Evolutionary conservation across 495 filamentous ascomycete genomes (phyloP).

Genomic region (Xylaria scruposa): DNA sequence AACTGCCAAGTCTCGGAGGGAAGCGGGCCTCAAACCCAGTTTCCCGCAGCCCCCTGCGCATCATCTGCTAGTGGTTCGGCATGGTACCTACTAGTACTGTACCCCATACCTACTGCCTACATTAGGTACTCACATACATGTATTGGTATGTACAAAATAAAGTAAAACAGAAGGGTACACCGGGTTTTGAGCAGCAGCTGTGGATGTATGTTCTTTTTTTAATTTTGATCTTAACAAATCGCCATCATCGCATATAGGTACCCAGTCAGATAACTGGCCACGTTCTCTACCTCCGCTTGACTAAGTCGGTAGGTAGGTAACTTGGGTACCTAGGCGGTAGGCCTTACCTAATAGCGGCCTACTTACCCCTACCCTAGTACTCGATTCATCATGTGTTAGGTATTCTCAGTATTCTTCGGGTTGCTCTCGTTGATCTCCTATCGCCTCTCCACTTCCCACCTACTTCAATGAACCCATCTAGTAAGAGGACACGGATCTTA

Average conservation of each 20-base stretch:
- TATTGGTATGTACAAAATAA: not conserved
- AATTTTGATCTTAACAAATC: not conserved
- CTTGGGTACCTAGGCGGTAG: not conserved
- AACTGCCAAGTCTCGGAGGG: conserved; percentile 4
- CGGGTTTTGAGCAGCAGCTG: not conserved
- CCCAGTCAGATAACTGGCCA: not conserved
- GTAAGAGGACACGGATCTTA: not conserved
- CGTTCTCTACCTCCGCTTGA: not conserved
- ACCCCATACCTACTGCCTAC: not conserved
- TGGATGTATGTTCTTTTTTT: not conserved
- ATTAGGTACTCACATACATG: not conserved
- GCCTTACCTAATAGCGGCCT: conserved; percentile 1
- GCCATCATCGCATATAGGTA: not conserved
- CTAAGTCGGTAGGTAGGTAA: not conserved
- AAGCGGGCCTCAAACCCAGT: conserved; percentile 3
- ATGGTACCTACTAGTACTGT: not conserved
- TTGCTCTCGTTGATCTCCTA: not conserved
- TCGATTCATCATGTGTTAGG: not conserved
- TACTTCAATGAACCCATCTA: not conserved
- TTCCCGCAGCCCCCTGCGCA: not conserved
- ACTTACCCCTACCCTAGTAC: not conserved
- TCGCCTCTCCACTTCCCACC: not conserved
- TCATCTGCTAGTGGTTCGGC: conserved; percentile 5
- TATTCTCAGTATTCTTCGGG: not conserved
- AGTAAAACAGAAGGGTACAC: not conserved